Conservation (phyloP, 257 asterid genomes). For the Penstemon eatonii region DNA sequence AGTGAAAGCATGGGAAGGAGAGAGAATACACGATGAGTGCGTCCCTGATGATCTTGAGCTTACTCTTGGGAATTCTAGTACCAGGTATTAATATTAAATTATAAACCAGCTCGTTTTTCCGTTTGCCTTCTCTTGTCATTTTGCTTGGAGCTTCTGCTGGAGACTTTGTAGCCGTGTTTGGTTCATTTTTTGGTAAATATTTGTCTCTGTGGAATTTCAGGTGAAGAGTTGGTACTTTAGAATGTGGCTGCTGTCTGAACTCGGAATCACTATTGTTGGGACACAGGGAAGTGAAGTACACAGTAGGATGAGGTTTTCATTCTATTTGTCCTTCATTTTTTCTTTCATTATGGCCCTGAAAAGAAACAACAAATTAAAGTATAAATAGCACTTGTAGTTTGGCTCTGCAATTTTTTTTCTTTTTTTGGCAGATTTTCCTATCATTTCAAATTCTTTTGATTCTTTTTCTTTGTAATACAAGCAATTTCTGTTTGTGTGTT, state of each 20-base stretch:
- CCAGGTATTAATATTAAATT: constrained; percentile 49
- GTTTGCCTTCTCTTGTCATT: too few species aligned
- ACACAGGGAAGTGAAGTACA: constrained; percentile 23
- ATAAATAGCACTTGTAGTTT: constrained; percentile 43
- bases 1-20: constrained; percentile 98
- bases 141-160: neutral
- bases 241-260: constrained; percentile 2
- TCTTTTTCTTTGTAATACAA: constrained; percentile 38
- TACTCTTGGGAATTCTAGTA: constrained; percentile 83
- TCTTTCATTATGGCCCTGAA: constrained; percentile 15
- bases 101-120: neutral
- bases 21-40: constrained; percentile 93
- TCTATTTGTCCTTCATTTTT: neutral
- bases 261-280: constrained; percentile 18
- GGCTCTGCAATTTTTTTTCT: constrained; percentile 24
- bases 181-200: constrained; percentile 7
- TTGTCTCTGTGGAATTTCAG: constrained; percentile 37
- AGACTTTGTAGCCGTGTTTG: neutral
- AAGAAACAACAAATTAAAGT: constrained; percentile 28
- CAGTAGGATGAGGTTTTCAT: constrained; percentile 27
- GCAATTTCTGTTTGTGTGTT: constrained; percentile 23
- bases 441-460: constrained; percentile 42
- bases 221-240: constrained; percentile 31
- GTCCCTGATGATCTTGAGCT: constrained; percentile 93
- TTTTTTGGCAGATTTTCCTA: constrained; percentile 38